Conservation (phyloP, 2,329 filamentous ascomycete genomes). For the Phoma sp. region DNA sequence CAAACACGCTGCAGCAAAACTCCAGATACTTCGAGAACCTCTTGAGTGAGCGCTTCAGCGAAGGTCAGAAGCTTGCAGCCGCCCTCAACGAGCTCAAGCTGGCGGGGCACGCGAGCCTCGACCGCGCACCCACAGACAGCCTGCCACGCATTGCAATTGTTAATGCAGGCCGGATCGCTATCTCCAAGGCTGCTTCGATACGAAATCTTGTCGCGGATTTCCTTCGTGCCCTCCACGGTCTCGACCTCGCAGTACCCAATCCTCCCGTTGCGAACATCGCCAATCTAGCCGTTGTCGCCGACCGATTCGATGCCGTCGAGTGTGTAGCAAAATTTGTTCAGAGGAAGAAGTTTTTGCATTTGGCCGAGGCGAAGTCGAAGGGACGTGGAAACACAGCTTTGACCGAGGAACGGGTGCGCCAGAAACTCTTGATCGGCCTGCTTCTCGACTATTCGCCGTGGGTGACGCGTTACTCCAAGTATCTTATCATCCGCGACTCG, state of each 20-base stretch:
- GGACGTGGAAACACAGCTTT: slow-evolving; percentile 48
- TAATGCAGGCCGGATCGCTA: slow-evolving; percentile 73
- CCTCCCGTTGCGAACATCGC: slow-evolving; percentile 67
- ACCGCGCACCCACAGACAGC: slow-evolving; percentile 56
- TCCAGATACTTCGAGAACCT: slow-evolving; percentile 75
- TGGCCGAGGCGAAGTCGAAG: slow-evolving; percentile 53
- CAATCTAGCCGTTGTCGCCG: slow-evolving; percentile 72
- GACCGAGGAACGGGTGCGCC: slow-evolving; percentile 70
- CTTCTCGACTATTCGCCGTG: slow-evolving; percentile 67
- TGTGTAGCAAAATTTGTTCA: slow-evolving; percentile 62
- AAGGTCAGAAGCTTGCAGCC: slow-evolving; percentile 62
- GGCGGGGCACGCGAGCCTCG: slow-evolving; percentile 53
- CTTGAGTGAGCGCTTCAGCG: slow-evolving; percentile 68
- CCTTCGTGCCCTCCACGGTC: slow-evolving; percentile 68
- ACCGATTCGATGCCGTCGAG: slow-evolving; percentile 71
- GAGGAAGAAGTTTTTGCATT: slow-evolving; percentile 50
- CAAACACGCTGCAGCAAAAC: slow-evolving; percentile 61
- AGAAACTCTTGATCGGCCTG: slow-evolving; percentile 72
- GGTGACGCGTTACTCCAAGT: slow-evolving; percentile 66
- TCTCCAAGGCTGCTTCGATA: slow-evolving; percentile 65
- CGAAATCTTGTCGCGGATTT: slow-evolving; percentile 71
- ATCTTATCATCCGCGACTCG: slow-evolving; percentile 71
- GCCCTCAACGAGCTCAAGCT: slow-evolving; percentile 59
- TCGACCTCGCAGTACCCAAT: slow-evolving; percentile 50
- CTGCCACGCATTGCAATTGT: slow-evolving; percentile 70